phyloP scores from a whole-genome alignment of 2,329 filamentous ascomycete species.

The Pseudofabraea citricarpa region DNA sequence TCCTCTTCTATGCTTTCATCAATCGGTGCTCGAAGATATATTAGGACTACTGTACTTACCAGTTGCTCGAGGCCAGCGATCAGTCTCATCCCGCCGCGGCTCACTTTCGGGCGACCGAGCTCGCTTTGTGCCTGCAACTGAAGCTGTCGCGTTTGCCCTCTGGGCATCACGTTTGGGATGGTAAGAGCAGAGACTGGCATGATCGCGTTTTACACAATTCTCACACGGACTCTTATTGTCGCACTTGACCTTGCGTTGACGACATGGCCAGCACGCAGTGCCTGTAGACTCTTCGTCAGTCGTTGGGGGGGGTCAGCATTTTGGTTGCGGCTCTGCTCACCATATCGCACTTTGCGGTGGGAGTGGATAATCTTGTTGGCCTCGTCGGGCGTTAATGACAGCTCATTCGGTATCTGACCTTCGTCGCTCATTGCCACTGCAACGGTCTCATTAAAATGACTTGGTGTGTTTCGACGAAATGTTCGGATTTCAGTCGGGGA shows the following conservation, averaged over 20 bases:
- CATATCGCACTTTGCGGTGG: conserved; percentile 64
- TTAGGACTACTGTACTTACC: no score
- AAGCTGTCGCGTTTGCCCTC: conserved; percentile 14
- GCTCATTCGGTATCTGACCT: conserved; percentile 3
- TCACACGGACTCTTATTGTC: conserved; percentile 66
- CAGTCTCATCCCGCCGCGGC: conserved; percentile 20
- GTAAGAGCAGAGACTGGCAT: conserved; percentile 61
- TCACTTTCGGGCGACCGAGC: conserved; percentile 24
- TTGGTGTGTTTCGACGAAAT: no score
- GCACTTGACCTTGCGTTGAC: conserved; percentile 65
- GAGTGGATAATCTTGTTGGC: conserved; percentile 65
- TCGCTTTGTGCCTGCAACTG: conserved; percentile 20
- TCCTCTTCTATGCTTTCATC: conserved; percentile 51
- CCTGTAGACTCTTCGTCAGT: conserved; percentile 13
- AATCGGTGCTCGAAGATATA: no score
- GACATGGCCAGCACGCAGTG: conserved; percentile 55
- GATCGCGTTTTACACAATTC: conserved; percentile 63
- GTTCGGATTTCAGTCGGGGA: not conserved
- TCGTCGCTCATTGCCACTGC: conserved; percentile 7
- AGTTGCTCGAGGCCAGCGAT: conserved; percentile 26
- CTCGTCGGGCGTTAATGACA: conserved; percentile 44
- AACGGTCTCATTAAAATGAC: no score
- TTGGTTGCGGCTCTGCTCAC: conserved; percentile 37
- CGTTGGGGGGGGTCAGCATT: conserved; percentile 1
- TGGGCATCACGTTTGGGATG: conserved; percentile 49